phyloP scores from a whole-genome alignment of 345 rosid genomes.

The Moringa oleifera region DNA sequence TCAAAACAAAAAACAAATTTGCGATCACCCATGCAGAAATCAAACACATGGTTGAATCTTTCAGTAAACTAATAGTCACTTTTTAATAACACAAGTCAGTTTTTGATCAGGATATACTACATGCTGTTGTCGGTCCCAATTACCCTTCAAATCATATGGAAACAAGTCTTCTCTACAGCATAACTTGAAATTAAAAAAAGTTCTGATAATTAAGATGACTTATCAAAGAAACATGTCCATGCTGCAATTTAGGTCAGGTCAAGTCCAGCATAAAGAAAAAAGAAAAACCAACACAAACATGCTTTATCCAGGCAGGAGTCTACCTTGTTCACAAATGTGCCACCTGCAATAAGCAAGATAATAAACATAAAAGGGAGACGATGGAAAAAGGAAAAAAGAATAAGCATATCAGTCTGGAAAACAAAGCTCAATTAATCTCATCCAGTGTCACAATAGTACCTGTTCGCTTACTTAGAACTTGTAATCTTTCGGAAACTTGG shows the following conservation, averaged over 20 bases:
- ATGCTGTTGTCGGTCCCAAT: too few relatives aligned
- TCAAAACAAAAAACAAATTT: too few relatives aligned
- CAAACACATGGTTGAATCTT: too few relatives aligned
- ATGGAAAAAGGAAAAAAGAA: neutral
- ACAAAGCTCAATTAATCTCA: conserved; percentile 6
- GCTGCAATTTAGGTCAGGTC: neutral
- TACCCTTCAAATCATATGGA: too few relatives aligned
- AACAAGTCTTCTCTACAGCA: neutral
- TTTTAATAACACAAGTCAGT: too few relatives aligned
- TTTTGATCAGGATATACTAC: too few relatives aligned
- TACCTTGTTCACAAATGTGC: conserved; percentile 65
- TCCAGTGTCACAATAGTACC: conserved; percentile 30
- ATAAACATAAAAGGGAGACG: conserved; percentile 6
- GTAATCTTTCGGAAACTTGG: conserved; percentile 83
- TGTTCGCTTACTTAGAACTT: conserved; percentile 51
- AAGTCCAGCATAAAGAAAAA: neutral
- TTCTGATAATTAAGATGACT: too few relatives aligned
- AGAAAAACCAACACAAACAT: neutral
- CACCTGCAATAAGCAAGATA: conserved; percentile 36
- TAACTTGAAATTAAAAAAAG: too few relatives aligned
- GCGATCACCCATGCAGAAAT: too few relatives aligned
- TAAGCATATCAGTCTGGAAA: conserved; percentile 3
- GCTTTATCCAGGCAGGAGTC: conserved; percentile 4
- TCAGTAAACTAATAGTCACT: too few relatives aligned
- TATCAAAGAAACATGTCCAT: neutral